Base-by-base conservation (phyloP, 371 early-diverging fungal species). In the Nematocida displodere region DNA sequence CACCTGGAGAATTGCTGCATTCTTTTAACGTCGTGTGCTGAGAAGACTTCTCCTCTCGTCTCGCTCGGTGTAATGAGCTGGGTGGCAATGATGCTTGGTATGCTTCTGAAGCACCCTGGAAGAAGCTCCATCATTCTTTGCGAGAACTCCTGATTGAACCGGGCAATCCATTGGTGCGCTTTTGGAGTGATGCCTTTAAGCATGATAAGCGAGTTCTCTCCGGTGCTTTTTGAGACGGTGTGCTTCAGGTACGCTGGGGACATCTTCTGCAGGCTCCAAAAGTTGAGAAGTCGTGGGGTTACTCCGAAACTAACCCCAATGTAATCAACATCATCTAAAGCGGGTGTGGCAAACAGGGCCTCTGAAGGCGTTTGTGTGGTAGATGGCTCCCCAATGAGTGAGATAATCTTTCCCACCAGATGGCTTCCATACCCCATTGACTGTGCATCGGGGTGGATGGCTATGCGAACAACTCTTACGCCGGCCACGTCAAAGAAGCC, bases 381-480 rank as follows among this genome's bases (percentile, higher is more conserved):
- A 44, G 17, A 17, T n/a, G n/a, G n/a, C 17, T 17, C 22, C 17
- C 46, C 22, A 11, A 53, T 53, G 53, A 31, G 29, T 13, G 22
- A 28, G 29, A 53, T 53, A 28, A 53, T 15, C 11, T 15, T 24
- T 8, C 8, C 8, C 33, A 97, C 81, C 4, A 93, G 91, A 20
- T 90, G 86, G 22, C 87, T 84, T 1, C 99, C 99, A 83, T 94
- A 96, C 2, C 97, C 97, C 97, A 94, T 96, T 77, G 89, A 87
- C 53, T 88, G 86, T 80, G 92, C 94, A 68, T 94, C 94, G 3
- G 95, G 96, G 82, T 95, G 95, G 0, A 96, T 93, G 34, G 97
- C 96, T 76, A 99, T 94, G 65, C 99, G 90, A n/a, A 99, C 95
- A n/a, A 99, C 88, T 66, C 99, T 89, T 15, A 94, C 91, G 37